These are phyloP conservation scores for Gremmenia infestans DNA, from an alignment of 2,329 filamentous ascomycete species.

Conservation along the genomic window DNA sequence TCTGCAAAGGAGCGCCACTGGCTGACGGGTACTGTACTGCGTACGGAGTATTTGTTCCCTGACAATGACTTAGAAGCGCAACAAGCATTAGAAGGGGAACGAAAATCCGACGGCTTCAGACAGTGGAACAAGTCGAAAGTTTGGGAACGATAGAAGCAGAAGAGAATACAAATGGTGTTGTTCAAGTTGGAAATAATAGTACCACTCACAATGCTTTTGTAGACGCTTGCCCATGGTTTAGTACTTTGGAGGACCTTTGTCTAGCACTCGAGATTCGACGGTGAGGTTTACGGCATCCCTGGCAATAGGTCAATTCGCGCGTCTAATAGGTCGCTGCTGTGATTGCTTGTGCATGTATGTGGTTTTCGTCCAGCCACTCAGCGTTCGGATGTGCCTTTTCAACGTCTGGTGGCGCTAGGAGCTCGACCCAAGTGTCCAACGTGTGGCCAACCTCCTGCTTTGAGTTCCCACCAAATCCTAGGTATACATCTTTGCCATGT, in stretches of 20 bases:
- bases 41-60: background rate
- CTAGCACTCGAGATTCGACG: conserved; percentile 5
- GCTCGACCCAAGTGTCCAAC: background rate
- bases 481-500: conserved; percentile 1
- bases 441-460: background rate
- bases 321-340: conserved; percentile 20
- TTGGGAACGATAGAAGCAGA: conserved; percentile 2
- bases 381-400: conserved; percentile 10
- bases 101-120: conserved; percentile 5
- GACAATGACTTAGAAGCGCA: background rate
- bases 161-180: no score
- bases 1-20: background rate
- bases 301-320: background rate
- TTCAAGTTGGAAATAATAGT: background rate
- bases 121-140: conserved; percentile 10
- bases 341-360: conserved; percentile 18
- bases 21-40: conserved; percentile 10
- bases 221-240: conserved; percentile 22
- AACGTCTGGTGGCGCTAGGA: conserved; percentile 4
- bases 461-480: conserved; percentile 4
- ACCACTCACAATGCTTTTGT: conserved; percentile 27
- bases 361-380: conserved; percentile 10
- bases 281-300: conserved; percentile 1
- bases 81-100: background rate
- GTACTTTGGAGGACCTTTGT: conserved; percentile 7